Conservation (phyloP, 2,329 filamentous ascomycete genomes). For the Botrytis fragariae region DNA sequence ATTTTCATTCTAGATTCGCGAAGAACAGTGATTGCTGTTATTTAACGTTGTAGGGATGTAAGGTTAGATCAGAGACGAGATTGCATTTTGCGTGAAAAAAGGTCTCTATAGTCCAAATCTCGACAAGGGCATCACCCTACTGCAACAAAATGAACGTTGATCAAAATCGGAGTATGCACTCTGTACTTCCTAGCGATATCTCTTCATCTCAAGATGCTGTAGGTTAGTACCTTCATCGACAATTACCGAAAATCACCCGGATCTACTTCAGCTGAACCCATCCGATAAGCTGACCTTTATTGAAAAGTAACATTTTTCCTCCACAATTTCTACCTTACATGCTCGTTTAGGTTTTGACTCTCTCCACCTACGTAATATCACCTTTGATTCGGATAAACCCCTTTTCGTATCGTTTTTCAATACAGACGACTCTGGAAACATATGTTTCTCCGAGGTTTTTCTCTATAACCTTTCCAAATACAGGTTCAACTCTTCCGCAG, state of each 20-base stretch:
- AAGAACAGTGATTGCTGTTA: not conserved
- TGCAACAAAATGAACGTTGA: not conserved
- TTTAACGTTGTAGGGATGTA: not conserved
- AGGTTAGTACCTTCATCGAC: not conserved
- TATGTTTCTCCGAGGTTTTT: not conserved
- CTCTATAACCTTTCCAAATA: not conserved
- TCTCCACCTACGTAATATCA: not conserved
- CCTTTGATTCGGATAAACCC: not conserved
- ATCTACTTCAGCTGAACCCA: not conserved
- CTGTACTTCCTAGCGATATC: not conserved
- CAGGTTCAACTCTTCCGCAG: not conserved
- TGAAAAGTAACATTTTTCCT: not conserved
- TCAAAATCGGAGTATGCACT: not conserved
- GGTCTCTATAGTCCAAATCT: not conserved
- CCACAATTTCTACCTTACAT: not conserved
- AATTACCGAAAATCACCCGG: not conserved
- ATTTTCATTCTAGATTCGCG: not conserved
- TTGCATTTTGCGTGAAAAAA: not conserved
- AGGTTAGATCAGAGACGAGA: not conserved
- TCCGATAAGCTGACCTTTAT: not conserved
- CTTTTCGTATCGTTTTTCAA: not conserved
- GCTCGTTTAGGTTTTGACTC: not conserved
- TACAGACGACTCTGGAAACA: not conserved
- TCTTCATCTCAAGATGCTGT: not conserved
- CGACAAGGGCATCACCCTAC: not conserved